A percentile compares a stretch with the other conserved stretches of the same genome.
phyloP scores from a whole-genome alignment of 2,329 filamentous ascomycete genomes.

The Colletotrichum noveboracense region DNA sequence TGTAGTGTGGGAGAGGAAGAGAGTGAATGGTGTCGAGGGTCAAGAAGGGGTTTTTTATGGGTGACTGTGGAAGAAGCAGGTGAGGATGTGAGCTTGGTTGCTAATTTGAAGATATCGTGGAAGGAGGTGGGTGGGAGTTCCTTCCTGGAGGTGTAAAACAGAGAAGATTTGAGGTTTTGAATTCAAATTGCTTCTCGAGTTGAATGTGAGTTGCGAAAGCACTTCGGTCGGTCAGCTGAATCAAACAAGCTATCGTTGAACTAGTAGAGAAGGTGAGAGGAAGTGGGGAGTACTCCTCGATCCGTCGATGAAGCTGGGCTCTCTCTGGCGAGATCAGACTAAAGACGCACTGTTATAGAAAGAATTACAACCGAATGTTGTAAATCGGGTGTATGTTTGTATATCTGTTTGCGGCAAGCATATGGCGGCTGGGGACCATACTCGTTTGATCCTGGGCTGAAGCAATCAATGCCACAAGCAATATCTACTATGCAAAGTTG shows the following conservation, averaged over 20 bases:
- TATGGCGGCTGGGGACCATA: background rate
- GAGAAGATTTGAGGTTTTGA: background rate
- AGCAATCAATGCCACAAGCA: background rate
- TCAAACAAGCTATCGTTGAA: background rate
- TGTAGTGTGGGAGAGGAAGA: background rate
- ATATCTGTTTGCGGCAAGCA: background rate
- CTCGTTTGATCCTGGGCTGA: background rate
- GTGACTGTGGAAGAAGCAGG: background rate
- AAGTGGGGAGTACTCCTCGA: background rate
- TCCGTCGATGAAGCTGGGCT: background rate
- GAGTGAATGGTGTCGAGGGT: background rate
- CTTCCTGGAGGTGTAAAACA: background rate
- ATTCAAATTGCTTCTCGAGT: background rate
- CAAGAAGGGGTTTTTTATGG: background rate
- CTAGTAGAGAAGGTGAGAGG: background rate
- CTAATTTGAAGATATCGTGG: background rate
- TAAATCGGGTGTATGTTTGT: background rate
- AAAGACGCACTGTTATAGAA: background rate
- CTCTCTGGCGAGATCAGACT: background rate
- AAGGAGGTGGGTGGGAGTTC: background rate
- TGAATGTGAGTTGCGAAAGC: background rate
- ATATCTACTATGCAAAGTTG: background rate
- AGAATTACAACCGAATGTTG: background rate
- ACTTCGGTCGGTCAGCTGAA: background rate
- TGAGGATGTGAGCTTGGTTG: background rate